A percentile compares a stretch with the other conserved stretches of the same genome.
phyloP scores from a whole-genome alignment of 352 stramenopile species.

The Peronospora belbahrii region DNA sequence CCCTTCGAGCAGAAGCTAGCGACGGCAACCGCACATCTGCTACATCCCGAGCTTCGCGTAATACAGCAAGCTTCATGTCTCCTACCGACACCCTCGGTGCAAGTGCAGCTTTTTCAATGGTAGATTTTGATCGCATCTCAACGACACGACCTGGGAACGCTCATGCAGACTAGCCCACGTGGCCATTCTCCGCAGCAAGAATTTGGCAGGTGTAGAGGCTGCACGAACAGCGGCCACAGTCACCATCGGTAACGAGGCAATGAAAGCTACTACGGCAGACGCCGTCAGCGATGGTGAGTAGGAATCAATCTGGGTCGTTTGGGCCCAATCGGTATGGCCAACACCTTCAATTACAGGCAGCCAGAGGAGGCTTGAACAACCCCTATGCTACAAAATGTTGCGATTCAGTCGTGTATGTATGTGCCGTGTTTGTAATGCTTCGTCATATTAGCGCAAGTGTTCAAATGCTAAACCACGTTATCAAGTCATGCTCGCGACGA shows the following conservation, averaged over 20 bases:
- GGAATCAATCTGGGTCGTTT: too few relatives aligned
- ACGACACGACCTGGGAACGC: slow-evolving; percentile 10
- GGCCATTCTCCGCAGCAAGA: slow-evolving; percentile 18
- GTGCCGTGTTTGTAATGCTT: too few relatives aligned
- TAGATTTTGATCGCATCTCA: slow-evolving; percentile 52
- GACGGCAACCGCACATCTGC: slow-evolving; percentile 6
- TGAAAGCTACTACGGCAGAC: too few relatives aligned
- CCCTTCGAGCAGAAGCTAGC: slow-evolving; percentile 13
- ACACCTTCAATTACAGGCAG: too few relatives aligned
- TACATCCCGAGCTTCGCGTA: slow-evolving; percentile 15
- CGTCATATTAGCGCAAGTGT: too few relatives aligned
- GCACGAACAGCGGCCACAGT: slow-evolving; percentile 17
- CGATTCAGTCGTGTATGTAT: too few relatives aligned
- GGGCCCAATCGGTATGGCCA: too few relatives aligned
- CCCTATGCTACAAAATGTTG: too few relatives aligned
- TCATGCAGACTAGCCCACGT: slow-evolving; percentile 13
- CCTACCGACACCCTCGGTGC: slow-evolving; percentile 10
- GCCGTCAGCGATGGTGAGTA: too few relatives aligned
- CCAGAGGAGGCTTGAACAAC: too few relatives aligned
- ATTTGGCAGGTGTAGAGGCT: slow-evolving; percentile 3
- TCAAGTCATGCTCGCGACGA: too few relatives aligned
- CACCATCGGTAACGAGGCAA: slow-evolving; percentile 15
- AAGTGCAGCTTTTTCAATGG: slow-evolving; percentile 49
- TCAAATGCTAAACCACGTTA: too few relatives aligned
- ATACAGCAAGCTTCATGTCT: slow-evolving; percentile 24